Evolutionary conservation across 179 eudicot genomes (phyloP).

Genomic region (Carnegiea gigantea): DNA sequence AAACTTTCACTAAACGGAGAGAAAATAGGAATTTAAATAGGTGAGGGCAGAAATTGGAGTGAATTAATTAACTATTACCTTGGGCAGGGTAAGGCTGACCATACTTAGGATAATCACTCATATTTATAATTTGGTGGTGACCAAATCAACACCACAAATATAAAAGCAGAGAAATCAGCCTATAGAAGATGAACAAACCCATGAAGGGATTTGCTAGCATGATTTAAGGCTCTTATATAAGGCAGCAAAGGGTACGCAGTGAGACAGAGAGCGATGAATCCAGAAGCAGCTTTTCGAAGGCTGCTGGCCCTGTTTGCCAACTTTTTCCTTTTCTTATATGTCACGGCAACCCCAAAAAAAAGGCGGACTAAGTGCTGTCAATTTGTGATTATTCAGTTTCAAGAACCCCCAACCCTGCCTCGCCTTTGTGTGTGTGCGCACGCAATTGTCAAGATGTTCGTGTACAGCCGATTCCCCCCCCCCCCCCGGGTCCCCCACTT

Average conservation of each 20-base stretch:
- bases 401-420: too few relatives aligned
- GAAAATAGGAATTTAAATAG: too few relatives aligned
- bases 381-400: neutral
- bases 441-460: too few relatives aligned
- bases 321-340: neutral
- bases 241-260: neutral
- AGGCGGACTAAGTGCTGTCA: neutral
- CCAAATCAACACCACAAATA: neutral
- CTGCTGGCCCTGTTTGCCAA: neutral
- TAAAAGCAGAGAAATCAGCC: neutral
- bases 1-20: neutral
- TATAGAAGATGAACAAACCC: neutral
- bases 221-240: neutral
- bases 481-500: too few relatives aligned
- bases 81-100: constrained; percentile 13
- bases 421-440: too few relatives aligned
- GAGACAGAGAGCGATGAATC: neutral
- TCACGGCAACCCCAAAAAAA: too few relatives aligned
- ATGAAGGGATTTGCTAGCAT: neutral
- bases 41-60: neutral
- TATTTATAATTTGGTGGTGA: neutral
- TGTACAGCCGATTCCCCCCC: too few relatives aligned
- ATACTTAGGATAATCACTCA: constrained; percentile 16
- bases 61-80: neutral
- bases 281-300: neutral